Conservation (phyloP, 1,284 basidiomycete species). For the Gomphus bonarii region DNA sequence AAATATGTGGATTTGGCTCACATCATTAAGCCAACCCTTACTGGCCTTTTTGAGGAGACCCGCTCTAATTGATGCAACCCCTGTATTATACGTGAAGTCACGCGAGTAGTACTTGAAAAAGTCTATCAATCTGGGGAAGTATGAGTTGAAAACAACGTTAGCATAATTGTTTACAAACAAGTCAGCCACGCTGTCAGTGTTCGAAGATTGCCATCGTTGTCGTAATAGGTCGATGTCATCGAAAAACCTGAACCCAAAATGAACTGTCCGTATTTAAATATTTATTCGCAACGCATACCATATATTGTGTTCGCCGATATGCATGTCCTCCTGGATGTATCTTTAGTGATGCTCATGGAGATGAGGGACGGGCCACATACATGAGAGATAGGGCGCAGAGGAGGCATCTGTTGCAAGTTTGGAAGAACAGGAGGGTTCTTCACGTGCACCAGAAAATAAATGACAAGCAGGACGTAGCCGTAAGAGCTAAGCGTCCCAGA, state of each 20-base stretch:
- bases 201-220: slow-evolving; percentile 89
- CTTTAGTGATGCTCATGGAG: slow-evolving; percentile 14
- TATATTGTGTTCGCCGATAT: slow-evolving; percentile 76
- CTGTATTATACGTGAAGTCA: slow-evolving; percentile 87
- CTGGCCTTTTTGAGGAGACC: slow-evolving; percentile 84
- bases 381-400: slow-evolving; percentile 69
- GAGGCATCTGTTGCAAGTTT: slow-evolving; percentile 84
- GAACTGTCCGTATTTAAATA: not conserved
- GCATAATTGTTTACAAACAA: slow-evolving; percentile 41
- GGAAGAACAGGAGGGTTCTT: slow-evolving; percentile 91
- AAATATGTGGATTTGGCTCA: slow-evolving; percentile 28
- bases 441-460: slow-evolving; percentile 95
- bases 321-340: slow-evolving; percentile 63
- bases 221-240: slow-evolving; percentile 91
- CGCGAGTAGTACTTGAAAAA: slow-evolving; percentile 96
- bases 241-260: slow-evolving; percentile 63
- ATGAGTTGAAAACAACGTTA: not conserved
- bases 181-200: slow-evolving; percentile 89
- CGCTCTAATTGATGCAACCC: slow-evolving; percentile 85
- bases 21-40: slow-evolving; percentile 92
- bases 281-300: slow-evolving; percentile 37
- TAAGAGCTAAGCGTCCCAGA: slow-evolving; percentile 95
- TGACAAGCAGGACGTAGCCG: slow-evolving; percentile 94
- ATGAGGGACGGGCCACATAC: slow-evolving; percentile 24
- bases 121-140: slow-evolving; percentile 70